Conservation (phyloP, 129 eudicot species). For the Solidago caesia region DNA sequence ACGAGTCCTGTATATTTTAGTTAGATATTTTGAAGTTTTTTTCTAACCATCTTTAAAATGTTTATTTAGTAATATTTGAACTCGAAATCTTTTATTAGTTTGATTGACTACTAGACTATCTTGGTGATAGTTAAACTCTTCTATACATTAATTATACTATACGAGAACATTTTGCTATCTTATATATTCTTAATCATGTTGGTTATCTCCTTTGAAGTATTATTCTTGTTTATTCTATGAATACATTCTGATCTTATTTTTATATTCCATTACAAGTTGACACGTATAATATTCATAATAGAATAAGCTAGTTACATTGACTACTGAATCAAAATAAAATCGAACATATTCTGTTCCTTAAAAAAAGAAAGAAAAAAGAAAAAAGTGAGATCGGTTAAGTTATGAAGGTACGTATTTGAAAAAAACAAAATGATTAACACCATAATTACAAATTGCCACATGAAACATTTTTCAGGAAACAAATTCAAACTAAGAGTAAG, state of each 20-base stretch:
- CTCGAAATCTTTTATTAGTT: too few relatives aligned
- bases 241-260: background rate
- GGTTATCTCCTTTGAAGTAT: background rate
- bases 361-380: too few relatives aligned
- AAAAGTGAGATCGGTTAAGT: background rate
- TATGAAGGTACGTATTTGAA: background rate
- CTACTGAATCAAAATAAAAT: background rate
- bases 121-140: too few relatives aligned
- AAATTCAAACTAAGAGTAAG: slow-evolving; percentile 16
- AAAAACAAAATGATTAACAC: slow-evolving; percentile 23
- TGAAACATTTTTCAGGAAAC: slow-evolving; percentile 18
- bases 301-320: background rate
- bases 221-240: slow-evolving; percentile 9
- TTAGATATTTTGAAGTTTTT: too few relatives aligned
- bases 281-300: slow-evolving; percentile 20
- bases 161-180: background rate
- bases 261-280: slow-evolving; percentile 18
- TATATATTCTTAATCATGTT: background rate
- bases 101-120: too few relatives aligned
- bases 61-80: too few relatives aligned
- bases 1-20: too few relatives aligned
- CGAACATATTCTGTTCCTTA: background rate
- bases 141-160: too few relatives aligned
- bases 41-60: too few relatives aligned
- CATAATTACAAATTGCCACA: slow-evolving; percentile 23